phyloP scores from a whole-genome alignment of 768 basidiomycete species.

The Pholiota molesta region DNA sequence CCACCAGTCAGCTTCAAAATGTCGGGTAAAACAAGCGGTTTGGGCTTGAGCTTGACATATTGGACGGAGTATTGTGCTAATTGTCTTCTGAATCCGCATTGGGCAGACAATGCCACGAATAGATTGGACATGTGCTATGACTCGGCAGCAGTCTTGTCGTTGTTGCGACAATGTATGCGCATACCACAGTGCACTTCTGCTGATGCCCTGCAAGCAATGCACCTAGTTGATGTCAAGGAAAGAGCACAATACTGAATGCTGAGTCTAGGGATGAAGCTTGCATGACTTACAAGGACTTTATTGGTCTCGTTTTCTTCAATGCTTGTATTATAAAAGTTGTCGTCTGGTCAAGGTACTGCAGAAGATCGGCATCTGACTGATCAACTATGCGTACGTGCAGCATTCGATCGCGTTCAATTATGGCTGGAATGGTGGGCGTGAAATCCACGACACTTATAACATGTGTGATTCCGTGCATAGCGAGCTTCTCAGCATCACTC shows the following conservation, averaged over 20 bases:
- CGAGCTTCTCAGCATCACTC: slow-evolving; percentile 47
- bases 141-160: slow-evolving; percentile 53
- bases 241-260: background rate
- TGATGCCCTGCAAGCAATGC: slow-evolving; percentile 77
- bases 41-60: slow-evolving; percentile 26
- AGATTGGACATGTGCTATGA: slow-evolving; percentile 58
- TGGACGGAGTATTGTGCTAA: slow-evolving; percentile 41
- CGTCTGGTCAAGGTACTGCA: slow-evolving; percentile 36
- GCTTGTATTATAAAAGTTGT: slow-evolving; percentile 39
- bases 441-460: slow-evolving; percentile 66
- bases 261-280: background rate
- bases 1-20: slow-evolving; percentile 18
- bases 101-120: slow-evolving; percentile 65
- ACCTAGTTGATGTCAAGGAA: slow-evolving; percentile 46
- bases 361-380: slow-evolving; percentile 30
- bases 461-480: slow-evolving; percentile 69
- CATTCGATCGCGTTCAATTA: slow-evolving; percentile 41
- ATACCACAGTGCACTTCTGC: slow-evolving; percentile 77
- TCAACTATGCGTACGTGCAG: slow-evolving; percentile 53
- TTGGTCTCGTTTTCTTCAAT: slow-evolving; percentile 36
- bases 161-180: slow-evolving; percentile 67
- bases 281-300: slow-evolving; percentile 38
- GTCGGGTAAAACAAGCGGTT: slow-evolving; percentile 12
- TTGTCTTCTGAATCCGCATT: slow-evolving; percentile 72
- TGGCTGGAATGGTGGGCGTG: slow-evolving; percentile 45